Conservation (phyloP, 2,329 filamentous ascomycete species). For the Fusarium oxysporum region DNA sequence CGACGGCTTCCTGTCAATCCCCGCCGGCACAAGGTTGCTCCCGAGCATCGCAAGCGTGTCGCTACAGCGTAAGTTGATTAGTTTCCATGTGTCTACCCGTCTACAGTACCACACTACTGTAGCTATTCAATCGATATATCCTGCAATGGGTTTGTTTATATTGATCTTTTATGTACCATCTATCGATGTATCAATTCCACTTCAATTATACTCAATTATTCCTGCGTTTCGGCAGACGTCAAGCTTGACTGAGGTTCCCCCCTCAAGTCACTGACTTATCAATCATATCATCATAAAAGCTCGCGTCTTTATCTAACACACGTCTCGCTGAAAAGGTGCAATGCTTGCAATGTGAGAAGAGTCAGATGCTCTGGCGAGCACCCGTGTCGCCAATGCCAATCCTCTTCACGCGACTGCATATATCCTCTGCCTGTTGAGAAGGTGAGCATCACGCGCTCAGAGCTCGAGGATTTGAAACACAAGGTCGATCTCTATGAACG, state of each 20-base stretch:
- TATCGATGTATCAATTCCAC: background rate
- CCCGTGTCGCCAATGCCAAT: conserved; percentile 60
- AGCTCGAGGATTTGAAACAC: conserved; percentile 56
- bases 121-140: conserved; percentile 7
- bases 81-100: conserved; percentile 5
- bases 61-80: conserved; percentile 59
- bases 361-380: conserved; percentile 64
- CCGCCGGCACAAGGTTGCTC: conserved; percentile 60
- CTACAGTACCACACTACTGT: background rate
- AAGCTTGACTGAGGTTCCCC: background rate
- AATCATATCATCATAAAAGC: conserved; percentile 3
- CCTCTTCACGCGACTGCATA: conserved; percentile 58
- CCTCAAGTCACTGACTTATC: background rate
- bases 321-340: conserved; percentile 55
- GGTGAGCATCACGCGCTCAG: conserved; percentile 55
- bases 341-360: conserved; percentile 64
- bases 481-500: conserved; percentile 56
- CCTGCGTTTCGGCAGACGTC: background rate
- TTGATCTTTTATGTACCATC: background rate
- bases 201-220: background rate
- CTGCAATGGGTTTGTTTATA: background rate
- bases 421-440: conserved; percentile 61
- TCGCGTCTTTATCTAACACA: conserved; percentile 22
- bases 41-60: conserved; percentile 61
- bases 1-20: conserved; percentile 63